phyloP scores from a whole-genome alignment of 2,329 filamentous ascomycete species.

The Cladophialophora chaetospira region DNA sequence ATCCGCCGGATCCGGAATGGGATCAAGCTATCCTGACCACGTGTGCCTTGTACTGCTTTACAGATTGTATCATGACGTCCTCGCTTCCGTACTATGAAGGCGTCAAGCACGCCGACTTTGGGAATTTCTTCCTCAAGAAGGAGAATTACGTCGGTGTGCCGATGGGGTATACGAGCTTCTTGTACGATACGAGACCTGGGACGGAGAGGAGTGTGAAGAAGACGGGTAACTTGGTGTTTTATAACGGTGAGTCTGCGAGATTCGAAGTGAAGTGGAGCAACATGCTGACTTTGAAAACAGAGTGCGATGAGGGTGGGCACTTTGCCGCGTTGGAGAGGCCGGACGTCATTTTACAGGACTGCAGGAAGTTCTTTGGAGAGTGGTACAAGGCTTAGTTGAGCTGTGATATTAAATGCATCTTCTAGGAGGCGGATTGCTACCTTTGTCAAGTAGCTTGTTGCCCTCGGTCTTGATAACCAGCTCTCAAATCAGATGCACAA shows the following conservation, averaged over 20 bases:
- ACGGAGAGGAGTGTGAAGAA: conserved; percentile 43
- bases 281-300: background rate
- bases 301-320: conserved; percentile 40
- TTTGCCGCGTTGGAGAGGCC: conserved; percentile 41
- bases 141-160: conserved; percentile 40
- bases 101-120: conserved; percentile 20
- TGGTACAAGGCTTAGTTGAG: background rate
- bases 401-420: background rate
- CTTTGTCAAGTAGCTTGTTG: too few species aligned
- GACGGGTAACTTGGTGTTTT: conserved; percentile 43
- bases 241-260: conserved; percentile 21
- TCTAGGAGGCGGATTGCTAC: background rate
- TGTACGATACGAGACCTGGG: conserved; percentile 44
- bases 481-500: too few species aligned
- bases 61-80: conserved; percentile 19
- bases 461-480: too few species aligned
- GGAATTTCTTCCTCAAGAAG: conserved; percentile 16
- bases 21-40: conserved; percentile 22
- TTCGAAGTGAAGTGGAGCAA: background rate
- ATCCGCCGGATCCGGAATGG: conserved; percentile 9
- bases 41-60: conserved; percentile 24
- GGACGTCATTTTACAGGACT: conserved; percentile 30
- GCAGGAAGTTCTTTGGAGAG: conserved; percentile 14
- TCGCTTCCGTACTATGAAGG: conserved; percentile 23
- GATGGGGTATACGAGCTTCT: conserved; percentile 48